Evolutionary conservation across 1,139 yeast genomes (phyloP).

Genomic region (Geotrichum carabidarum): DNA sequence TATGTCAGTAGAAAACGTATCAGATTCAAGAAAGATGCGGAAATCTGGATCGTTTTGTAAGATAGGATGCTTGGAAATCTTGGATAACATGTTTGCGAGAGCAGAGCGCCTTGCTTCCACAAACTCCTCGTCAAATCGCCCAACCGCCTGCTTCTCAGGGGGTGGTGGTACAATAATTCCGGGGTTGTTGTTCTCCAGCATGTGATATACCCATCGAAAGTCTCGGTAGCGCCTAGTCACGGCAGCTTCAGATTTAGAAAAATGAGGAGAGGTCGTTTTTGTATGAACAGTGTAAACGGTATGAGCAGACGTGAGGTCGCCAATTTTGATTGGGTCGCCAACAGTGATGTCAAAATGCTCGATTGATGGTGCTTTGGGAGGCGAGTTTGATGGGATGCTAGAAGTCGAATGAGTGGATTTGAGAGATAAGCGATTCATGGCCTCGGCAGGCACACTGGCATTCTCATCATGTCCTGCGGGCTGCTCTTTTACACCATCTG

Average conservation of each 20-base stretch:
- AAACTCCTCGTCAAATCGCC: constrained; percentile 80
- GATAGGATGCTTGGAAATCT: constrained; percentile 52
- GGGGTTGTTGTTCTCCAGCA: constrained; percentile 77
- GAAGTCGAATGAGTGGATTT: background rate
- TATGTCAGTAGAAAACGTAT: constrained; percentile 58
- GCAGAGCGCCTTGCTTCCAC: constrained; percentile 81
- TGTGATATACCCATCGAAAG: constrained; percentile 84
- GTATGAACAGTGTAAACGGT: constrained; percentile 80
- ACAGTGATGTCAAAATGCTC: constrained; percentile 58
- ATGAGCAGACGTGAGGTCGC: constrained; percentile 84
- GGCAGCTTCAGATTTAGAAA: constrained; percentile 40
- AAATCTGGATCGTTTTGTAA: constrained; percentile 73
- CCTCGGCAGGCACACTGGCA: background rate
- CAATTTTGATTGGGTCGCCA: constrained; percentile 88
- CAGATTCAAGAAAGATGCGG: constrained; percentile 68
- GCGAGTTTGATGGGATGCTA: background rate
- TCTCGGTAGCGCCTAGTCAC: constrained; percentile 79
- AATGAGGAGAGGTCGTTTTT: constrained; percentile 42
- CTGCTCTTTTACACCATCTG: background rate
- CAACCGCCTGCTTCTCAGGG: constrained; percentile 90
- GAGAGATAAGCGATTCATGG: background rate
- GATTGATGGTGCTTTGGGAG: background rate
- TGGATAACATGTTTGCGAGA: constrained; percentile 76
- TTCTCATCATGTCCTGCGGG: background rate
- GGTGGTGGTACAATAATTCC: constrained; percentile 95